Base-by-base conservation (phyloP, 192 early-diverging fungal species). In the Coemansia sp. region DNA sequence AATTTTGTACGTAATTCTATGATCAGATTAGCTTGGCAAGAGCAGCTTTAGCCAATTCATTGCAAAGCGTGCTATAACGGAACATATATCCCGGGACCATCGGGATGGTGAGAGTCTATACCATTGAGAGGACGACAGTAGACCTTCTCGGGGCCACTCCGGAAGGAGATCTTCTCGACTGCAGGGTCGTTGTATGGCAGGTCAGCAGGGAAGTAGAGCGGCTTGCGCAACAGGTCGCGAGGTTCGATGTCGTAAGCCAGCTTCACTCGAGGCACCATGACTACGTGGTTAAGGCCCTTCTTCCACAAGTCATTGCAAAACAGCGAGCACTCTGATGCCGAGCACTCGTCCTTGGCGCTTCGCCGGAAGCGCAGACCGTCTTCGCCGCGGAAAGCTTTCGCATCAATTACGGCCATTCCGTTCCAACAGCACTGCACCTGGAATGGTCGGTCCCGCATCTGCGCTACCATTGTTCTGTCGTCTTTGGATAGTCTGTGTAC, bases 371-470 rank as follows among this genome's bases (percentile, higher is more conserved):
- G 60, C 60, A 78, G 57, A 2, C 40, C 62, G 13, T 40, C 35
- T 16, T 59, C 28, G 5, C 53, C 37, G 5, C 31, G 20, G 46
- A 85, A 79, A 23, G 69, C 82, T 4, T 8, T 55, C 9, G 80
- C 67, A 46, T 79, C 70, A 11, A 85, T 60, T 11, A 83, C 67
- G 0, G 74, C 66, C 42, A 75, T 51, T 34, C 83, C 83, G 46
- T 82, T 85, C 80, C 83, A 85, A 59, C 83, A 85, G 43, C 77
- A 85, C 38, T 80, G 76, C 16, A 74, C 74, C 56, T 83, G 83
- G 48, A 76, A 79, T 11, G 81, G 83, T 14, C 66, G 65, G 61
- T 67, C 65, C 38, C 39, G 37, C 13, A 71, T 20, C 34, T 75
- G 70, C 5, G 67, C 63, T 5, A 59, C 48, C 18, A 75, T 65